Base-by-base conservation (phyloP, 1,284 basidiomycete genomes). In the Mycosarcoma mackinlayi region DNA sequence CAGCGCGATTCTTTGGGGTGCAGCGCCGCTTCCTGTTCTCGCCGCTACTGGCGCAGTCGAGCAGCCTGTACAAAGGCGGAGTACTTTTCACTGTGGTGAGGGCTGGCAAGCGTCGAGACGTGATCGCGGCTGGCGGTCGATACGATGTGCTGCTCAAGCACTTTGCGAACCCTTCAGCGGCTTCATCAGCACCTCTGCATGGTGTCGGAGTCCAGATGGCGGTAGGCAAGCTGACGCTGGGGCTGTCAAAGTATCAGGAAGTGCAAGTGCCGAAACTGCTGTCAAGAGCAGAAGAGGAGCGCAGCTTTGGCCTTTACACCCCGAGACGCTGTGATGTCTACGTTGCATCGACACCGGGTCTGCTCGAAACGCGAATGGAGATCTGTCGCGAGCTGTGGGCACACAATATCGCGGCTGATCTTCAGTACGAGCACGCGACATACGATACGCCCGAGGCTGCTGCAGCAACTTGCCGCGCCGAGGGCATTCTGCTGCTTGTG, bases 301-400 rank as follows among this genome's bases (percentile, higher is more conserved):
- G 89, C 16, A 92, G 91, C 0, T 93, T 93, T 67, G 92, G 92
- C 0, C 91, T 88, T 69, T 93, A 91, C 90, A 91, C 90, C 80
- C 91, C 92, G 18, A 87, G 91, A 13, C 86, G 92, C 35, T 93
- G 92, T 71, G 92, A 87, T 68, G 86, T 87, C 19, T 88, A 87
- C 62, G 84, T 94, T 14, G 88, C 92, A 16, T 91, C 90, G 70
- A 89, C 91, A 54, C 86, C 88, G 1, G 91, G 91, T 11, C 86
- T 89, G 75, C 84, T 93, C 24, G 87, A 89, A 62, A 90, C 92
- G 47, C 87, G 92, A 27, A 86, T 93, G 19, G 91, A 93, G 76
- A 86, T 93, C 14, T 90, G 89, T 8, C 85, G 90, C 3, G 86
- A 90, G 64, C 84, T 94, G 23, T 94, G 92, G 92, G 86, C 88